Evolutionary conservation across 176 grass and related monocot species (phyloP), one percentile per base, ranked within the genome.

Genomic region (Otatea glauca): DNA sequence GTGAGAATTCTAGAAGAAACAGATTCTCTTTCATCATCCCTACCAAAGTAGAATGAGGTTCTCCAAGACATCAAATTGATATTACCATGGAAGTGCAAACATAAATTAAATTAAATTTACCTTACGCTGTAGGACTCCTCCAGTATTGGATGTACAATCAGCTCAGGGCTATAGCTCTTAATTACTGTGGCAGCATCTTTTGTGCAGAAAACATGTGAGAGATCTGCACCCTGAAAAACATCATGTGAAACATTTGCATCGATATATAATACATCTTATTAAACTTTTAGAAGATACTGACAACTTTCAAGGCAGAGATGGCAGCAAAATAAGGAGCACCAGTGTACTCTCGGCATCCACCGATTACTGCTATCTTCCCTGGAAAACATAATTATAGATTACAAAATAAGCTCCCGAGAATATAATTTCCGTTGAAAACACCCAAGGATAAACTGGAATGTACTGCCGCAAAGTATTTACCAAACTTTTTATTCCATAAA

Each of bases 311-410:
- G 38, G 93, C 96, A 75, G 96, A 98, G 82, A 98, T 98, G 60
- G 96, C 96, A 5, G 96, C 84, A 83, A 98, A 98, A 81, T 93
- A 98, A 82, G 96, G 96, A 85, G 96, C 96, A 6, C 96, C 96
- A 9, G 96, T 98, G 63, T 98, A 98, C 75, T 98, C 96, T 63
- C 96, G 96, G 49, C 96, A 98, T 80, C 96, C 96, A 90, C 96
- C 92, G 11, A 98, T 92, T 64, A 98, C 87, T 41, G 96, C 96
- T 85, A 98, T 86, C 70, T 92, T 98, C 24, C 96, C 96, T 95
- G 82, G 8, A 80, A 84, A 68, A 53, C 51, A 82, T 58, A 47
- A 77, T 67, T 23, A 69, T 13, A 34, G 15, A 50, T 53, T 66
- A 66, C 68, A 4, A 37, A 37, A 37, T 37, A 37, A 37, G 35